Evolutionary conservation across 768 basidiomycete species (phyloP).

Genomic region (Podaxis sp.): DNA sequence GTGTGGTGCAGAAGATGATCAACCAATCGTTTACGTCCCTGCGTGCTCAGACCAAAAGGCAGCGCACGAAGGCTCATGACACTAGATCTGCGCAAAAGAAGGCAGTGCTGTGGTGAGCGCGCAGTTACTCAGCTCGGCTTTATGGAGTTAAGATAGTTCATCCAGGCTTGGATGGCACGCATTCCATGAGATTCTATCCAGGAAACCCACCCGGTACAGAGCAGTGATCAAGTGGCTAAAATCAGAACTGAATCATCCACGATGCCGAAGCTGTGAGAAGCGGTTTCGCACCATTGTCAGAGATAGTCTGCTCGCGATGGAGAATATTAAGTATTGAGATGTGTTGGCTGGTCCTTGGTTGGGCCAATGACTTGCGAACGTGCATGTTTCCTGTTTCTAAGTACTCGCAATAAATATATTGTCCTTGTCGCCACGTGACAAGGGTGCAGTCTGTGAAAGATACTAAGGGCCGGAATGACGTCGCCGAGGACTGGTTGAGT

Average conservation of each 20-base stretch:
- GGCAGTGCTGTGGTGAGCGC: slow-evolving; percentile 59
- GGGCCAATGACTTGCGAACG: not conserved
- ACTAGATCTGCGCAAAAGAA: slow-evolving; percentile 45
- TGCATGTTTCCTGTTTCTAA: not conserved
- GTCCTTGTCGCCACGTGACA: not conserved
- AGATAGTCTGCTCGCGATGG: slow-evolving; percentile 37
- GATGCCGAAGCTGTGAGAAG: slow-evolving; percentile 38
- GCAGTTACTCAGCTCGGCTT: not conserved
- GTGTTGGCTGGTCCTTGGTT: not conserved
- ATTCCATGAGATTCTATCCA: slow-evolving; percentile 63
- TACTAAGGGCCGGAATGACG: not conserved
- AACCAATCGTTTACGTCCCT: slow-evolving; percentile 53
- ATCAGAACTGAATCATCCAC: slow-evolving; percentile 48
- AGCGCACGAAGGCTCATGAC: slow-evolving; percentile 28
- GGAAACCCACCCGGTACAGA: slow-evolving; percentile 48
- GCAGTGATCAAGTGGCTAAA: slow-evolving; percentile 46
- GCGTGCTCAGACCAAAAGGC: slow-evolving; percentile 40
- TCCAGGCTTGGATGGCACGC: slow-evolving; percentile 80
- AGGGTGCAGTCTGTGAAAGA: not conserved
- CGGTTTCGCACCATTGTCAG: slow-evolving; percentile 47
- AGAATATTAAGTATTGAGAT: slow-evolving; percentile 17
- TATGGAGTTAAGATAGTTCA: slow-evolving; percentile 7
- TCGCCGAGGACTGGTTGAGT: not conserved
- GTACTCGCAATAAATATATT: not conserved
- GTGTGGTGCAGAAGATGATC: slow-evolving; percentile 60